A percentile compares a stretch with the other conserved stretches of the same genome.
These are phyloP conservation scores for Axilococcus clingmanii DNA, from an alignment of 139 green algal species.

Conservation along the genomic window DNA sequence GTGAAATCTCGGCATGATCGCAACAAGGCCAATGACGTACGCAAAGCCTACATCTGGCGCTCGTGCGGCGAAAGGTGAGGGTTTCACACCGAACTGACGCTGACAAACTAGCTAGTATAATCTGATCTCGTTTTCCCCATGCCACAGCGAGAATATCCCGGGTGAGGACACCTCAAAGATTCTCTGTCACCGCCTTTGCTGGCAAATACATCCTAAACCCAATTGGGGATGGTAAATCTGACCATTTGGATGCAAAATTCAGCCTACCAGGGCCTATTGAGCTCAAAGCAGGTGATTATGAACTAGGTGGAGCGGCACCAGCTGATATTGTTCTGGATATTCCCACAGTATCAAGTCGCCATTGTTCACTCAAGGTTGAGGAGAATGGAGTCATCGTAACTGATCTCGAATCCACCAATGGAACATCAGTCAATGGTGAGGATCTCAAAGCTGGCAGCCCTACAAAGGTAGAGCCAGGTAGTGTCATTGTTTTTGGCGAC, in stretches of 20 bases:
- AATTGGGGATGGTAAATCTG: constrained; percentile 19
- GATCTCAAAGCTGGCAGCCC: constrained; percentile 35
- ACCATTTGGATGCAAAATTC: constrained; percentile 24
- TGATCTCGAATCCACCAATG: constrained; percentile 54
- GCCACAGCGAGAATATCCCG: too few species aligned
- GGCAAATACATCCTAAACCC: constrained; percentile 7
- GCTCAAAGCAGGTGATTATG: constrained; percentile 13
- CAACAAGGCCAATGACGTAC: neutral
- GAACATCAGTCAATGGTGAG: constrained; percentile 43
- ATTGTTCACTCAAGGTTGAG: constrained; percentile 32
- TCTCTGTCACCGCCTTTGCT: too few species aligned
- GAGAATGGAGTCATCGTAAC: constrained; percentile 29
- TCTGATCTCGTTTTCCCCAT: too few species aligned
- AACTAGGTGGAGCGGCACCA: constrained; percentile 27
- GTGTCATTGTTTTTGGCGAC: constrained; percentile 37
- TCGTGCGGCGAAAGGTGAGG: neutral
- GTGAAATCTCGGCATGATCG: neutral
- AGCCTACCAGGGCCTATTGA: constrained; percentile 27
- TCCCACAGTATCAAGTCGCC: constrained; percentile 31
- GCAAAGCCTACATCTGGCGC: neutral
- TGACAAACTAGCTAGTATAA: neutral
- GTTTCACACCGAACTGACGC: neutral
- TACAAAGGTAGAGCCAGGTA: constrained; percentile 13
- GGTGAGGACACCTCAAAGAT: too few species aligned
- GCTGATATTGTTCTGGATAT: constrained; percentile 39